These are phyloP conservation scores for Neonectria coccinea DNA, from an alignment of 2,329 filamentous ascomycete genomes.

Conservation along the genomic window DNA sequence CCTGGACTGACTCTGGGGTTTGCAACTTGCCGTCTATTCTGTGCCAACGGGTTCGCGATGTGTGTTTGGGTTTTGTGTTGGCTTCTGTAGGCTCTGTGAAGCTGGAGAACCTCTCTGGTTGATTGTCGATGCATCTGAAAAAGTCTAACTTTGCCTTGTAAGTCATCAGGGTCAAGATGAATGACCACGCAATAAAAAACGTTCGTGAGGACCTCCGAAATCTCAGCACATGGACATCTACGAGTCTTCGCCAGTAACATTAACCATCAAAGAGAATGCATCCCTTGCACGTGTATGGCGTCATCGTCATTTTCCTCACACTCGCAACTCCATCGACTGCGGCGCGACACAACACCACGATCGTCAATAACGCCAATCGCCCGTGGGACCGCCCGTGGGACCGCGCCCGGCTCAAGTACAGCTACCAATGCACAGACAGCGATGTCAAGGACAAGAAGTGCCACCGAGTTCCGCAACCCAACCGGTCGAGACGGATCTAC, in stretches of 20 bases:
- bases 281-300: not conserved
- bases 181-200: not conserved
- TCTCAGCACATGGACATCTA: not conserved
- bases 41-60: not conserved
- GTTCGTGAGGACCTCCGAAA: not conserved
- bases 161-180: slow-evolving; percentile 5
- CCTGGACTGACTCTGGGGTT: slow-evolving; percentile 23
- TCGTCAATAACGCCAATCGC: slow-evolving; percentile 17
- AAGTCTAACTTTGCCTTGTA: slow-evolving; percentile 8
- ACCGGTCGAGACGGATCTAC: slow-evolving; percentile 20
- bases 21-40: not conserved
- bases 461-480: slow-evolving; percentile 15
- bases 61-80: not conserved
- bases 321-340: not conserved
- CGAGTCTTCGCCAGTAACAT: not conserved
- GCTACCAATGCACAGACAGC: slow-evolving; percentile 8
- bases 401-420: slow-evolving; percentile 8
- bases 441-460: slow-evolving; percentile 10
- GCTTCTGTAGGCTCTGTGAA: not conserved
- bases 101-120: not conserved
- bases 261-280: not conserved
- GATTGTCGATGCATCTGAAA: not conserved
- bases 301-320: not conserved
- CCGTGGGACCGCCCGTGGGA: slow-evolving; percentile 19
- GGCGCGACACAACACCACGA: slow-evolving; percentile 8